Evolutionary conservation across 1,139 yeast species (phyloP), one percentile per base, ranked within the genome.

Genomic region (Kodamaea sp.): DNA sequence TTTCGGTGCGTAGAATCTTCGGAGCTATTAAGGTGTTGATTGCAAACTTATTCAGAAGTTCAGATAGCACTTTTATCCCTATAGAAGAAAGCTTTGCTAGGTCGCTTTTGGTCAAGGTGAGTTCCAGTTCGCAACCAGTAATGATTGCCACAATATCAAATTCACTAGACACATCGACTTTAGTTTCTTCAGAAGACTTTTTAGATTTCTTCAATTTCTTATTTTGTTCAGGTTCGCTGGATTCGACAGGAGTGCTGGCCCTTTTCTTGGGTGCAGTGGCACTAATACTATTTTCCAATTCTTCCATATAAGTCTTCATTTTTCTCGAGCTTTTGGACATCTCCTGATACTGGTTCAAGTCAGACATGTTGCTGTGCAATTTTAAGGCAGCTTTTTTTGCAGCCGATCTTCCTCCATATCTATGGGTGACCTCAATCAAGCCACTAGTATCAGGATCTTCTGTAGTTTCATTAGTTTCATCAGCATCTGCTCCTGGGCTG

Each of bases 1-100:
- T 92, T 40, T 85, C 95, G 0, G 97, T 92, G 44, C 97, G 73
- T 47, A 84, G 58, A 9, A 83, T 71, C 42, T 80, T 78, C 1
- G 97, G 96, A 0, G 97, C 92, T 12, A 90, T 67, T 7, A 84
- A 64, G 25, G 82, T 63, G 47, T 78, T 73, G 23, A 53, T 49
- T 1, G 35, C 35, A 26, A 39, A 42, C 35, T 47, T 57, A 5
- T 47, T 44, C 19, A 56, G 53, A 21, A 60, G 59, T 24, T 63
- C 66, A 15, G 63, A 56, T 11, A 71, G 52, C 8, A 77, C 72
- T 25, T 66, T 69, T 10, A 73, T 58, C 2, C 74, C 72, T 9
- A 73, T 55, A 2, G 39, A 37, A 9, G 56, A 44, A 15, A 70
- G 49, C 18, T 50, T 55, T 12, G 46, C 31, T 3, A 51, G 37